Base-by-base conservation (phyloP, 106 monocot species). In the Dendrobium huoshanense region DNA sequence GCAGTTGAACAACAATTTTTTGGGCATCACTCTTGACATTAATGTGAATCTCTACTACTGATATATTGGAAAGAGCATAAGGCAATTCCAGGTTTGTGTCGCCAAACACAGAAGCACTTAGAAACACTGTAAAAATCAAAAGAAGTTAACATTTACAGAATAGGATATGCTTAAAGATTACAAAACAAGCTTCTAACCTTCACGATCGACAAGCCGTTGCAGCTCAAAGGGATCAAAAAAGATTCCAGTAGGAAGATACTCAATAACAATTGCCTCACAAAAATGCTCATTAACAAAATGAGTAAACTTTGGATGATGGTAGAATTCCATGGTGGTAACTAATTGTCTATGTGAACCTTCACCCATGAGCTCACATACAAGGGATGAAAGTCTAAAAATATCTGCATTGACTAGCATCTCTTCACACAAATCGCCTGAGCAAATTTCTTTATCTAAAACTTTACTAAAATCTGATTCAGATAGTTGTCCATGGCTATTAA, bases 151-250 rank as follows among this genome's bases (percentile, higher is more conserved):
- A 54, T 54, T 54, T 54, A 54, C 16, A 54, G 0, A 54, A 13
- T 54, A 16, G 16, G 16, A 54, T 54, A 54, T 54, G 54, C 54
- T 54, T 54, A 0, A 54, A 54, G 54, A 54, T 54, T 11, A 54
- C 54, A 54, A 54, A 16, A 10, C 1, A 54, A 54, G 1, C 0
- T 44, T 59, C 70, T 83, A 79, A 96, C 94, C 90, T 68, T 68
- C 54, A 40, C 76, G 82, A 5, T 79, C 68, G 19, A 90, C 91
- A 83, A 96, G 92, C 81, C 86, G 94, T 24, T 89, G 92, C 43
- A 96, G 77, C 84, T 96, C 90, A 85, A 96, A 96, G n/a, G 90
- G 90, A 78, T 96, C 96, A 15, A 89, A 90, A 89, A 96, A 96
- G 25, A 96, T 88, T 7, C 88, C 94, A 77, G 58, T 55, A 48